Evolutionary conservation across 495 filamentous ascomycete species (phyloP).

Genomic region (Chaetomium tenue): DNA sequence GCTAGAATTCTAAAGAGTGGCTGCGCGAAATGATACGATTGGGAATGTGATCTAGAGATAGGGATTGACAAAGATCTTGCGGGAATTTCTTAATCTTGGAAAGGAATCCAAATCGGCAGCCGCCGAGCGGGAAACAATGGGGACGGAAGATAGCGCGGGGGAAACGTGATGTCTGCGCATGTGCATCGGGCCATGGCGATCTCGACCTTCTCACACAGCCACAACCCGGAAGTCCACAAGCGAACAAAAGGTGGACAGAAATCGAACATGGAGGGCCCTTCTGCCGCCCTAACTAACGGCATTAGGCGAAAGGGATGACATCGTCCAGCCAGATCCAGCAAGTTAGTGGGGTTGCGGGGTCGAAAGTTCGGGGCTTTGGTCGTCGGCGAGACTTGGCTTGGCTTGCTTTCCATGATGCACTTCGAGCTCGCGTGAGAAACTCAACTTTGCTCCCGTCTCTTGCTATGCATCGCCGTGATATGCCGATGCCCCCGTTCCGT

Average conservation of each 20-base stretch:
- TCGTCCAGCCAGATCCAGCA: constrained; percentile 23
- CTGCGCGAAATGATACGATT: background rate
- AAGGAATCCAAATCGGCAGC: background rate
- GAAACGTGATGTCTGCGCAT: constrained; percentile 25
- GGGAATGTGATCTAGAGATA: background rate
- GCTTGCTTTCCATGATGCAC: constrained; percentile 17
- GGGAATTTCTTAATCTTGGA: constrained; percentile 14
- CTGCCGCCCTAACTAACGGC: constrained; percentile 19
- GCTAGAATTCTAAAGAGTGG: background rate
- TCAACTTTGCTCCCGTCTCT: constrained; percentile 9
- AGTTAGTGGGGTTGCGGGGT: constrained; percentile 37
- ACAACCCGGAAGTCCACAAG: constrained; percentile 3
- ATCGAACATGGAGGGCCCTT: background rate
- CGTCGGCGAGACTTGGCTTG: constrained; percentile 20
- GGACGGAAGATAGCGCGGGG: constrained; percentile 15
- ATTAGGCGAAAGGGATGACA: constrained; percentile 29
- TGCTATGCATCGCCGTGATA: background rate
- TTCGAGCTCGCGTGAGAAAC: constrained; percentile 10
- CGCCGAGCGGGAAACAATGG: background rate
- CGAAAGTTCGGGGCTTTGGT: constrained; percentile 17
- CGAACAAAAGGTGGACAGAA: constrained; percentile 6
- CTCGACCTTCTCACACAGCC: constrained; percentile 16
- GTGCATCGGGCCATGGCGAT: constrained; percentile 15
- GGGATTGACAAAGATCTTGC: constrained; percentile 18
- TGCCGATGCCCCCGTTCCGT: background rate